phyloP scores from a whole-genome alignment of 2,329 filamentous ascomycete genomes.

The Colletotrichum noveboracense region DNA sequence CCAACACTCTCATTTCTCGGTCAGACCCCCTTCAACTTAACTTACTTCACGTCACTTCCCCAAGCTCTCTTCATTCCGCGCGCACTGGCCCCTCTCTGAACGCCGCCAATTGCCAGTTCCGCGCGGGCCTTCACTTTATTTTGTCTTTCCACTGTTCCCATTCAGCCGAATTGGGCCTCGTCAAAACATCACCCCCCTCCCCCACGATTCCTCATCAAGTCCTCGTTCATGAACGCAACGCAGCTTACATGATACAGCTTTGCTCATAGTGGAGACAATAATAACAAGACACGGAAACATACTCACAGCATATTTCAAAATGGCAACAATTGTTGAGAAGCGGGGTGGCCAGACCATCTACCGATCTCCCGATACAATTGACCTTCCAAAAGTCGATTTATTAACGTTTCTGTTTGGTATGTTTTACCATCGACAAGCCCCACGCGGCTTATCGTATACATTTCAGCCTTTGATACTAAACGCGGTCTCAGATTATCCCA shows the following conservation, averaged over 20 bases:
- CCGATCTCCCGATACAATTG: conserved; percentile 31
- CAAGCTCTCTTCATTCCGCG: not conserved
- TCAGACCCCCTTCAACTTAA: not conserved
- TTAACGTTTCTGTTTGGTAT: conserved; percentile 50
- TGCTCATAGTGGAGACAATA: not conserved
- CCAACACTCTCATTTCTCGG: not conserved
- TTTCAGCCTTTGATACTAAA: not conserved
- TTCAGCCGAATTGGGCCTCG: not conserved
- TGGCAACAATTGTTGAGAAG: conserved; percentile 20
- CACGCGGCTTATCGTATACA: not conserved
- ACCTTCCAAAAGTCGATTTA: conserved; percentile 45
- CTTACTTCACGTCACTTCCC: not conserved
- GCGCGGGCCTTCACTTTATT: not conserved
- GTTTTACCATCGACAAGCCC: not conserved
- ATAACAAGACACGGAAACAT: not conserved
- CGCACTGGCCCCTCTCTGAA: not conserved
- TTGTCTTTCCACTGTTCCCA: not conserved
- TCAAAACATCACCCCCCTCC: not conserved
- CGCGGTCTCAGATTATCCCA: not conserved
- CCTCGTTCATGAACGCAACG: not conserved
- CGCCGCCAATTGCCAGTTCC: not conserved
- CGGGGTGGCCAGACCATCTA: conserved; percentile 38
- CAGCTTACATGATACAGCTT: not conserved
- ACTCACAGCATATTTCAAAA: not conserved
- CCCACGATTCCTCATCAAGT: not conserved